Conservation (phyloP, 2,329 filamentous ascomycete genomes). For the Monilinia fructicola region DNA sequence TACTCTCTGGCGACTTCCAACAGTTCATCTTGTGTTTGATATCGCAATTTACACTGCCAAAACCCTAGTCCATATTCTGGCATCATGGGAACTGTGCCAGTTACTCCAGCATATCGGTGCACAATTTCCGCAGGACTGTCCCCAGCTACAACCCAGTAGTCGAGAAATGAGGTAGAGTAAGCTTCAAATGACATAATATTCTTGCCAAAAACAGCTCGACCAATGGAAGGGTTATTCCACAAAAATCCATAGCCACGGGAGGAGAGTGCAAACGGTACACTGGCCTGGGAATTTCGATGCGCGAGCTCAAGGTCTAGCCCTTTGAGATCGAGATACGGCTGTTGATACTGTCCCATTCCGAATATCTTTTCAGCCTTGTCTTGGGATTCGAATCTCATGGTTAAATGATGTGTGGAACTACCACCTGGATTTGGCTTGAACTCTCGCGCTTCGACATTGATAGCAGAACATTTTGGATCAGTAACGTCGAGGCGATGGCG, state of each 20-base stretch:
- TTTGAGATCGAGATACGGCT: slow-evolving; percentile 62
- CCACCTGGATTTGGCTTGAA: slow-evolving; percentile 49
- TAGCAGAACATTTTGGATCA: slow-evolving; percentile 52
- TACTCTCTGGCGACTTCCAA: slow-evolving; percentile 61
- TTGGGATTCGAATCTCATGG: slow-evolving; percentile 57
- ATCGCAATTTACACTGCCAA: slow-evolving; percentile 67
- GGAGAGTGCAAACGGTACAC: slow-evolving; percentile 61
- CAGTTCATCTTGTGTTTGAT: slow-evolving; percentile 64
- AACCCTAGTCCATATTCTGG: slow-evolving; percentile 67
- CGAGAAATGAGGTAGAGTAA: slow-evolving; percentile 55
- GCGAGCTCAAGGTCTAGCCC: slow-evolving; percentile 62
- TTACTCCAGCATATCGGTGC: slow-evolving; percentile 55
- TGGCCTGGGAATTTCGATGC: slow-evolving; percentile 66
- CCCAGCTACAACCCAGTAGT: slow-evolving; percentile 64
- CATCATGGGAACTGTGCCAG: slow-evolving; percentile 64
- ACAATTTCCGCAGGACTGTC: slow-evolving; percentile 56
- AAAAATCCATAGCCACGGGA: slow-evolving; percentile 62
- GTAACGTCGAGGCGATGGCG: slow-evolving; percentile 49
- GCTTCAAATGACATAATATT: slow-evolving; percentile 64
- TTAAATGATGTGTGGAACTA: slow-evolving; percentile 52
- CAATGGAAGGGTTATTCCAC: slow-evolving; percentile 66
- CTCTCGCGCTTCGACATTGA: slow-evolving; percentile 52
- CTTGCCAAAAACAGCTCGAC: slow-evolving; percentile 59
- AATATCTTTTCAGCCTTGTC: slow-evolving; percentile 59
- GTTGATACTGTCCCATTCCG: slow-evolving; percentile 69